Evolutionary conservation across 2,329 filamentous ascomycete genomes (phyloP).

Genomic region (Lojkania enalia): DNA sequence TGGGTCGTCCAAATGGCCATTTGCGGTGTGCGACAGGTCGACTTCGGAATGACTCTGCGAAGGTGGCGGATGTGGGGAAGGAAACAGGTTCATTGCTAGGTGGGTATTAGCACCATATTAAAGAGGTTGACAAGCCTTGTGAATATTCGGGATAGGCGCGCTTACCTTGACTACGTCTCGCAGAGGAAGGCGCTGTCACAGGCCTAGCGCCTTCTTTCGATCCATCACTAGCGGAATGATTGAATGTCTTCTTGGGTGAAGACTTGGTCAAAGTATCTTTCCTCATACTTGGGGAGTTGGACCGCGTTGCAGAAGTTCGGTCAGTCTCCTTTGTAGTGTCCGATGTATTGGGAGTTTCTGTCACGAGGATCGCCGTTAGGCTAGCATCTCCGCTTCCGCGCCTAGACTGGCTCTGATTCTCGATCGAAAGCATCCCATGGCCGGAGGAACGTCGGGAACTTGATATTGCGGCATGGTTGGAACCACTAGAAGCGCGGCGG

Average conservation of each 20-base stretch:
- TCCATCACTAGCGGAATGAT: constrained; percentile 6
- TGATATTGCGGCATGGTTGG: constrained; percentile 22
- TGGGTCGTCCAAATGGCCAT: constrained; percentile 38
- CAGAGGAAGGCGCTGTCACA: constrained; percentile 41
- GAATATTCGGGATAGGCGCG: constrained; percentile 8
- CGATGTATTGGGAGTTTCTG: constrained; percentile 37
- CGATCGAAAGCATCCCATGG: constrained; percentile 23
- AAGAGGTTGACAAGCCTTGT: constrained; percentile 15
- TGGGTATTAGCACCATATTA: constrained; percentile 19
- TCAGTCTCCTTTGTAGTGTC: constrained; percentile 27
- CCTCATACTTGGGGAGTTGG: constrained; percentile 25
- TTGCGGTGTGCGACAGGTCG: constrained; percentile 34
- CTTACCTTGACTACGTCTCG: constrained; percentile 41
- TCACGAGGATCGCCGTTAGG: constrained; percentile 44
- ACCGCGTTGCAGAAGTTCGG: constrained; percentile 17
- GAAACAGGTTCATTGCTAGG: constrained; percentile 36
- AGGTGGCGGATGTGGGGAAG: constrained; percentile 29
- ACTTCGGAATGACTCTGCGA: constrained; percentile 42
- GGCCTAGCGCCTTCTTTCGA: constrained; percentile 35
- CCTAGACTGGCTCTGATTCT: constrained; percentile 41
- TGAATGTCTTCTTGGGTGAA: constrained; percentile 23
- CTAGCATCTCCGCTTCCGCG: constrained; percentile 46
- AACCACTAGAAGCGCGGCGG: constrained; percentile 35
- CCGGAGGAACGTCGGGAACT: constrained; percentile 37
- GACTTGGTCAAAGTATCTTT: constrained; percentile 36